Evolutionary conservation across 768 basidiomycete species (phyloP), one percentile per base, ranked within the genome.

Genomic region (Pleurotus pulmonarius): DNA sequence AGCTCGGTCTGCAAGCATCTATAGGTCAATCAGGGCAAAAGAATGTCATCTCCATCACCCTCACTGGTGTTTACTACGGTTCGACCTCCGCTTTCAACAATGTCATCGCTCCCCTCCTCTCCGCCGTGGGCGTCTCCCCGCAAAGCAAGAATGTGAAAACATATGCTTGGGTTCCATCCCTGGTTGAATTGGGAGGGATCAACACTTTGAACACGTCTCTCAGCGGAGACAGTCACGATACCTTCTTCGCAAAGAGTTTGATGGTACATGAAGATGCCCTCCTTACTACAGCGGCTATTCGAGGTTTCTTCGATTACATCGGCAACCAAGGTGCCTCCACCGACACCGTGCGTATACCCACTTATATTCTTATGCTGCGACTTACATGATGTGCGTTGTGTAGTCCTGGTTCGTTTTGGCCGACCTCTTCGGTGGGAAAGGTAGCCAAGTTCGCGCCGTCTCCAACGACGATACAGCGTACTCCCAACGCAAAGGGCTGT

Each of bases 401-500:
- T 53, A 74, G 73, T 51, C 62, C 6, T 74, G 73, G 73, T 69
- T 69, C 48, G 70, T 74, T 2, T 67, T 77, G 61, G 57, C 78
- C 3, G 79, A 76, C 29, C 60, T 78, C 0, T 79, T 73, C 39
- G 78, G 78, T 22, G 79, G 80, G 7, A 61, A 64, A 3, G 75
- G 76, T 53, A 81, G 80, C 4, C 74, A 70, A 4, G 72, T 82
- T 59, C 79, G 77, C 60, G 59, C 69, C 9, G 72, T 81, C 3
- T 58, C 72, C 5, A 29, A 65, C 9, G 61, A 73, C 41, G 72
- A 69, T 1, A 80, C 79, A 0, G 73, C 82, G 0, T 84, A 80
- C 58, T 73, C 68, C 0, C 74, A 76, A 56, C 69, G 82, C n/a
- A 66, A 65, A 58, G 71, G 75, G 0, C 60, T 77, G 41, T 80